Evolutionary conservation across 352 stramenopile species (phyloP).

Genomic region (Phytopythium sindhum): DNA sequence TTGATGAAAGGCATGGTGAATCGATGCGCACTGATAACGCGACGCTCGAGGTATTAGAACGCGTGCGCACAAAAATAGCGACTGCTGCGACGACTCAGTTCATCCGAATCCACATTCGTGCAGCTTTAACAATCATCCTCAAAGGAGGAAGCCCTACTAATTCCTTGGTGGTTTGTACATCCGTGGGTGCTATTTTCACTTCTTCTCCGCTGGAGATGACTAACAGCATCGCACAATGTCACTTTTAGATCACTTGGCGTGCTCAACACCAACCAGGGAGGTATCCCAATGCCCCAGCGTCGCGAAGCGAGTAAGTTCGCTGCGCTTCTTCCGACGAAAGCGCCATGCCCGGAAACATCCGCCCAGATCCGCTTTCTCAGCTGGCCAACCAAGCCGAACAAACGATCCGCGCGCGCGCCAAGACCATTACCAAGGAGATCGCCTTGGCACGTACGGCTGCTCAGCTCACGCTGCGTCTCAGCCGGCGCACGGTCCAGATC

Average conservation of each 20-base stretch:
- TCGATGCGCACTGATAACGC: too few relatives aligned
- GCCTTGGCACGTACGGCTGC: constrained; percentile 15
- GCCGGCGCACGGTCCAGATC: constrained; percentile 12
- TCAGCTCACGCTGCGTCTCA: constrained; percentile 20
- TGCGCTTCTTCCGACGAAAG: background rate
- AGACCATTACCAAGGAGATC: constrained; percentile 18
- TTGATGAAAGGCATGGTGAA: too few relatives aligned
- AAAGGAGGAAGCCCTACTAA: too few relatives aligned
- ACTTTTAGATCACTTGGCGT: background rate
- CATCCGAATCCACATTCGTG: too few relatives aligned
- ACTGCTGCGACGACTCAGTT: background rate
- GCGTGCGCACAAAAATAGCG: background rate
- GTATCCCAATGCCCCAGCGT: background rate
- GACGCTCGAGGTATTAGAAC: too few relatives aligned
- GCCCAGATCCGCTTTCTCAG: constrained; percentile 7
- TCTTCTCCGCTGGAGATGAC: background rate
- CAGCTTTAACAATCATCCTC: too few relatives aligned
- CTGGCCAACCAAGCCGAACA: constrained; percentile 13
- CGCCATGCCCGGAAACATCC: constrained; percentile 1
- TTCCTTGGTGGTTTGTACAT: background rate
- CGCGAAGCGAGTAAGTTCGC: background rate
- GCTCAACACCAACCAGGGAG: background rate
- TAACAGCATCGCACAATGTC: background rate
- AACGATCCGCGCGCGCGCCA: constrained; percentile 15
- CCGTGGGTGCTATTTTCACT: background rate